Conservation (phyloP, 352 stramenopile species). For the Thalassiosira livingstoniorum region DNA sequence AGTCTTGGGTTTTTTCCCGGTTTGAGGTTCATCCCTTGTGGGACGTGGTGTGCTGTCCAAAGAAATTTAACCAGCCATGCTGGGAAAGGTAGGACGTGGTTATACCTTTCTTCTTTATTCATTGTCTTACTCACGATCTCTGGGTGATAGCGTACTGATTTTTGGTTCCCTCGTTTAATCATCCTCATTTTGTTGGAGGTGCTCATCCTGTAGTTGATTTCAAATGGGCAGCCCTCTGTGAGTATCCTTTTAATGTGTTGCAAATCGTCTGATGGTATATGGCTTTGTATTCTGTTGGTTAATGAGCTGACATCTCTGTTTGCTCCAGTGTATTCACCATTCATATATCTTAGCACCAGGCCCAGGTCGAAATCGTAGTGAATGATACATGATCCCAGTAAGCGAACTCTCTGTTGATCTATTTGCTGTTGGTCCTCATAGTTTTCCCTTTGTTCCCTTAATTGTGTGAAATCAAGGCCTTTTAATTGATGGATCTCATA, state of each 20-base stretch:
- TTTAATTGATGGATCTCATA: neutral
- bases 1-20: neutral
- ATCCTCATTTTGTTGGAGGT: conserved; percentile 14
- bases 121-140: neutral
- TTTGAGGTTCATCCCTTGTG: conserved; percentile 8
- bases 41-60: neutral
- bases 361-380: conserved; percentile 2
- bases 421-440: conserved; percentile 11
- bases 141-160: neutral
- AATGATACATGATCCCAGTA: neutral
- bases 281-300: neutral
- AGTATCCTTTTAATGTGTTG: conserved; percentile 7
- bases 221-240: neutral
- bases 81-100: neutral
- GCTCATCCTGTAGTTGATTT: neutral
- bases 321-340: conserved; percentile 8
- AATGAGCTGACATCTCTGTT: neutral
- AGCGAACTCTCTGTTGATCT: neutral
- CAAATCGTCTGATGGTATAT: conserved; percentile 6
- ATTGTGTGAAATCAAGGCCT: neutral
- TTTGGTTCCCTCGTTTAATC: neutral
- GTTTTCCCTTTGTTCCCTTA: neutral
- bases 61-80: conserved; percentile 7
- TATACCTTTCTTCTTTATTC: conserved; percentile 18
- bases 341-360: conserved; percentile 1